These are phyloP conservation scores for Xenoacremonium recifei DNA, from an alignment of 2,329 filamentous ascomycete genomes.

Conservation along the genomic window DNA sequence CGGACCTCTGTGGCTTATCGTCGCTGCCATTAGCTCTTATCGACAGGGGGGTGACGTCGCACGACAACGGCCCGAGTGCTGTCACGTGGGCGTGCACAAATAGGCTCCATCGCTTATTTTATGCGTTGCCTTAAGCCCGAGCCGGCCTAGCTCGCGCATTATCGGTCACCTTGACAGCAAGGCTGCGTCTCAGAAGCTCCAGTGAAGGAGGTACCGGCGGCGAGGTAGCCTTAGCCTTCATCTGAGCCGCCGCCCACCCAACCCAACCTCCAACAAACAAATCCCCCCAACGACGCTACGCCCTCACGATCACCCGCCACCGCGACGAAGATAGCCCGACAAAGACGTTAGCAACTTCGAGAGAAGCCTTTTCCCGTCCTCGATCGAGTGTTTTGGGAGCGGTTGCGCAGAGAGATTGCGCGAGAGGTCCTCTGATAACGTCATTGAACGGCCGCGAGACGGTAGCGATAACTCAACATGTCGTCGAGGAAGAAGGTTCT, in stretches of 20 bases:
- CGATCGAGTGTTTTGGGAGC: slow-evolving; percentile 7
- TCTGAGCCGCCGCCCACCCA: neutral
- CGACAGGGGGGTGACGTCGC: slow-evolving; percentile 17
- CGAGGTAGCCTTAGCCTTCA: neutral
- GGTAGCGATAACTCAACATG: slow-evolving; percentile 50
- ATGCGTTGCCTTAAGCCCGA: slow-evolving; percentile 26
- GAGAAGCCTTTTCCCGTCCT: neutral
- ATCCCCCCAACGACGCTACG: too few species aligned
- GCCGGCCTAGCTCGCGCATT: slow-evolving; percentile 14
- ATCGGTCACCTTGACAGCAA: slow-evolving; percentile 23
- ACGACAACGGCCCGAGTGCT: slow-evolving; percentile 25
- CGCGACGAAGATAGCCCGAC: too few species aligned
- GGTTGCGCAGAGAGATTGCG: slow-evolving; percentile 16
- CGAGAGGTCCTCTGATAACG: slow-evolving; percentile 26
- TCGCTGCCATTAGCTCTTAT: neutral
- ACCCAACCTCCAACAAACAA: neutral
- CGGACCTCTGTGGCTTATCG: too few species aligned
- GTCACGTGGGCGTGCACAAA: slow-evolving; percentile 28
- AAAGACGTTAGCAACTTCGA: too few species aligned
- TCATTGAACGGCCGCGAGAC: slow-evolving; percentile 26
- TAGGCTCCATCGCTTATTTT: slow-evolving; percentile 12
- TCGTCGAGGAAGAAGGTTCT: slow-evolving; percentile 86
- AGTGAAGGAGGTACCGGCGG: neutral
- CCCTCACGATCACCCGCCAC: slow-evolving; percentile 2
- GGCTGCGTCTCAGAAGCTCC: slow-evolving; percentile 29